Evolutionary conservation across 331 rosid species (phyloP).

Genomic region (Rhamnella rubrinervis): DNA sequence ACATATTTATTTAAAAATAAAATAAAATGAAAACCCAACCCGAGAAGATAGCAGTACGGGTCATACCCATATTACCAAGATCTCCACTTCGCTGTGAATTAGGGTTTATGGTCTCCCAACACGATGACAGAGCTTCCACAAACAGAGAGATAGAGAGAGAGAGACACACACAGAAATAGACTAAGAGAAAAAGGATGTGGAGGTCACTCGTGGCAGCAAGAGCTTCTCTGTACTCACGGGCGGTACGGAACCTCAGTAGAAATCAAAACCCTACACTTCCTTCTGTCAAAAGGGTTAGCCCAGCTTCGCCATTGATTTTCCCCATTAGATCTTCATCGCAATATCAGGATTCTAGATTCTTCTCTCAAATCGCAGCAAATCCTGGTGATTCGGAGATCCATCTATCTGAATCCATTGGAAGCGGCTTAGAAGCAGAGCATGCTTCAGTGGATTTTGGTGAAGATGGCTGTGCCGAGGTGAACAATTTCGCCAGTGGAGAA

Average conservation of each 20-base stretch:
- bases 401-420: neutral
- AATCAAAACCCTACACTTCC: constrained; percentile 22
- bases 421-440: neutral
- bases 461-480: constrained; percentile 11
- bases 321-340: neutral
- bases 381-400: constrained; percentile 2
- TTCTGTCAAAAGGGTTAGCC: constrained; percentile 13
- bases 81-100: too few relatives aligned
- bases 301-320: neutral
- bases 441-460: constrained; percentile 17
- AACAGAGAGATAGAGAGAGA: neutral
- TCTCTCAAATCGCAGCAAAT: constrained; percentile 21
- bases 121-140: neutral
- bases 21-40: too few relatives aligned
- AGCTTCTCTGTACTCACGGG: constrained; percentile 12
- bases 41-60: too few relatives aligned
- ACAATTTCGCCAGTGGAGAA: constrained; percentile 8
- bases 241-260: constrained; percentile 11
- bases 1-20: too few relatives aligned
- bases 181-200: constrained; percentile 28
- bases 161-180: neutral
- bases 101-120: too few relatives aligned
- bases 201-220: constrained; percentile 28
- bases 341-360: constrained; percentile 21
- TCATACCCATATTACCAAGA: too few relatives aligned